Evolutionary conservation across 768 basidiomycete species (phyloP), one percentile per base, ranked within the genome.

Genomic region (Agrocybe chaxingu): DNA sequence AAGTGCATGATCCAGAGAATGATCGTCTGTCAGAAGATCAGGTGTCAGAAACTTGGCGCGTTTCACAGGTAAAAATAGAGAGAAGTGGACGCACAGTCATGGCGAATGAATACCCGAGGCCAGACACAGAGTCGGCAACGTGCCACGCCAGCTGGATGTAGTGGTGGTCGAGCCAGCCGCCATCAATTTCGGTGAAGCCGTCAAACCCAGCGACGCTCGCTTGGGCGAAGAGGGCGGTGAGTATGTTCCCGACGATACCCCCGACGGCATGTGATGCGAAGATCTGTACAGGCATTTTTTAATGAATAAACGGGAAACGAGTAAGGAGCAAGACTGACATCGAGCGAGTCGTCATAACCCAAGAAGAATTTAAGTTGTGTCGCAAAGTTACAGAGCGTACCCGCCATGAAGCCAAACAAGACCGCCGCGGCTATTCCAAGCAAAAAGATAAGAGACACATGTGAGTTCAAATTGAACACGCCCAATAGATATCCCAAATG

Each of bases 171-270:
- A 97, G 70, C 93, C 93, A 98, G 41, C 95, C 95, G 16, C 94
- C 95, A 43, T 74, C 67, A 54, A 87, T 88, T 0, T 13, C n/a
- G 1, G 81, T 76, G 58, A 75, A 57, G 2, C 91, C 94, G 65
- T 98, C 95, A 57, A 85, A 88, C 40, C 72, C 79, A 18, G 93
- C 90, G 12, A 97, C 76, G 50, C 78, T 80, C 3, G 80, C 59
- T 66, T 97, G 89, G 1, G 94, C 92, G 62, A 97, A 97, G 24
- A 97, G 73, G 11, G 81, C 94, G 3, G 94, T 96, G 57, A 94
- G 75, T 52, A 95, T 66, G 66, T 92, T 92, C 12, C 89, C 90
- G 40, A 89, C 77, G 24, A 92, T 59, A 33, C 91, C 90, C 41
- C 92, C 92, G 40, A 94, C 67, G 16, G 78, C 80, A 60, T 92